phyloP scores from a whole-genome alignment of 2,329 filamentous ascomycete genomes.

The Calonectria pseudoturangicola region DNA sequence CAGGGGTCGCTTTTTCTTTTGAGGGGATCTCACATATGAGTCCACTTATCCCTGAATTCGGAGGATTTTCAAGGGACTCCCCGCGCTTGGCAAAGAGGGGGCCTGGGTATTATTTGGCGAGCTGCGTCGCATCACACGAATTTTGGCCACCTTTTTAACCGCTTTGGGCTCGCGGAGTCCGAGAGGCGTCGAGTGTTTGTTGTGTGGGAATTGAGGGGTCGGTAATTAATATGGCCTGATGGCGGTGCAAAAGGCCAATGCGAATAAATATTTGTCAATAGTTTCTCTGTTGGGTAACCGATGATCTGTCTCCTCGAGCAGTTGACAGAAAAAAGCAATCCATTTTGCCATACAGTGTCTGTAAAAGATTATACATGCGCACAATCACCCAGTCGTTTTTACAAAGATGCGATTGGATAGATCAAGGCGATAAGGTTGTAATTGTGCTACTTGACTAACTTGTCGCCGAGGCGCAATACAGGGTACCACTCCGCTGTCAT shows the following conservation, averaged over 20 bases:
- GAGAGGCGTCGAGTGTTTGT: background rate
- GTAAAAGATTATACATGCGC: background rate
- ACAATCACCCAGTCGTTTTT: background rate
- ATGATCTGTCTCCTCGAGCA: background rate
- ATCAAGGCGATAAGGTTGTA: background rate
- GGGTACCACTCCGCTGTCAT: background rate
- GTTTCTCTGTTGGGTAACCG: background rate
- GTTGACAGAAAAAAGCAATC: background rate
- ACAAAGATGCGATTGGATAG: background rate
- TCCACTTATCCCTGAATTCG: background rate
- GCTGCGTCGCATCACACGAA: background rate
- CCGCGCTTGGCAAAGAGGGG: constrained; percentile 11
- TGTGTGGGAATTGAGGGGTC: background rate
- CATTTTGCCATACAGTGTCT: background rate
- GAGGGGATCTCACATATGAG: background rate
- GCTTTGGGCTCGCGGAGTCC: constrained; percentile 1
- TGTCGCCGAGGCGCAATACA: background rate
- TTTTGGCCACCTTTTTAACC: background rate
- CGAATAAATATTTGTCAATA: constrained; percentile 3
- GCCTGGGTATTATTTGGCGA: background rate
- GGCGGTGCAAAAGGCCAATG: background rate
- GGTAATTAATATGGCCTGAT: background rate
- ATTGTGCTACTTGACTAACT: background rate
- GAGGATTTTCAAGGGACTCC: background rate
- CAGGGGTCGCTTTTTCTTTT: background rate